phyloP scores from a whole-genome alignment of 257 asterid species.

The Handroanthus guayacan region DNA sequence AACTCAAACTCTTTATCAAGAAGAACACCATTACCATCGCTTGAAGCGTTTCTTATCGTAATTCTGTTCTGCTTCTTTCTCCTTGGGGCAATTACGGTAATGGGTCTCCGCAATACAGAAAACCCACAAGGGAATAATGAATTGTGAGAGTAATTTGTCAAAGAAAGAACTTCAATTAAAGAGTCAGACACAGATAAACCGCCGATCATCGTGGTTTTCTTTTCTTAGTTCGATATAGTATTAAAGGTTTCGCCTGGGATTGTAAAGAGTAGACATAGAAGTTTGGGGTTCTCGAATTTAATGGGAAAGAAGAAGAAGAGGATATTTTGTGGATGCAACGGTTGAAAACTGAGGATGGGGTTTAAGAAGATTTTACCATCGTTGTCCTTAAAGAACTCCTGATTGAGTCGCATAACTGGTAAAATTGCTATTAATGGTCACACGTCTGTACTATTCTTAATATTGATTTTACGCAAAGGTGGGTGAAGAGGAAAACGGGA shows the following conservation, averaged over 20 bases:
- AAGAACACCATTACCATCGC: constrained; percentile 39
- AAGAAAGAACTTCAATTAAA: constrained; percentile 35
- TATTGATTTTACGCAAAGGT: not conserved
- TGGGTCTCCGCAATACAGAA: constrained; percentile 43
- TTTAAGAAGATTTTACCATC: not conserved
- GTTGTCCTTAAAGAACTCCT: not conserved
- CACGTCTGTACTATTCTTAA: not conserved
- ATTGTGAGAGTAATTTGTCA: constrained; percentile 34
- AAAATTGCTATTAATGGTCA: not conserved
- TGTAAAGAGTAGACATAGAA: not conserved
- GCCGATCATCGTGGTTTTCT: constrained; percentile 37
- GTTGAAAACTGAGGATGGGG: constrained; percentile 1
- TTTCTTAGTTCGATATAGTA: constrained; percentile 31
- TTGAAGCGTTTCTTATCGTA: constrained; percentile 34
- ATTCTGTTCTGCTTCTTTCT: constrained; percentile 37
- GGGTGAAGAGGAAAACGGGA: not conserved
- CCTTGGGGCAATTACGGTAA: constrained; percentile 40
- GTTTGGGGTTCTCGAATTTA: constrained; percentile 12
- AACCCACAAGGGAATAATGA: constrained; percentile 36
- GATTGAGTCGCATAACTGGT: not conserved
- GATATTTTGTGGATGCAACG: constrained; percentile 16
- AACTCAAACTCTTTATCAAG: constrained; percentile 67
- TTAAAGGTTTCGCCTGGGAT: not conserved
- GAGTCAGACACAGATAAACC: constrained; percentile 45
- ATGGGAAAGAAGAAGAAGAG: constrained; percentile 18